Evolutionary conservation across 2,329 filamentous ascomycete species (phyloP).

Genomic region (Tolypocladium endophyticum): DNA sequence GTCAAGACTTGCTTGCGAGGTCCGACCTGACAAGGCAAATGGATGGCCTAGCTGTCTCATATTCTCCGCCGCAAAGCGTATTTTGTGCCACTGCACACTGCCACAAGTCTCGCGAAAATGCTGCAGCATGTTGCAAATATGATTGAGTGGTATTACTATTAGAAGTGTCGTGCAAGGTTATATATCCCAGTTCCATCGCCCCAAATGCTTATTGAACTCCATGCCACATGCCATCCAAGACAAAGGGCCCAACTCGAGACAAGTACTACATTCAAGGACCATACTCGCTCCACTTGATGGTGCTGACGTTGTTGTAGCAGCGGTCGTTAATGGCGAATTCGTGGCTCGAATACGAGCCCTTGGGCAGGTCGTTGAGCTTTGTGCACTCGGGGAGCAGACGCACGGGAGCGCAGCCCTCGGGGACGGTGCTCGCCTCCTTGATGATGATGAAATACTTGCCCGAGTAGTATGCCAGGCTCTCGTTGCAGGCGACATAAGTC

Average conservation of each 20-base stretch:
- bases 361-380: slow-evolving; percentile 20
- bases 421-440: slow-evolving; percentile 22
- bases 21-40: not conserved
- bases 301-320: slow-evolving; percentile 28
- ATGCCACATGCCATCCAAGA: not conserved
- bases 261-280: not conserved
- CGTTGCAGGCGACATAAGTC: slow-evolving; percentile 30
- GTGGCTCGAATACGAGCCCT: slow-evolving; percentile 23
- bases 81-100: not conserved
- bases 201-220: not conserved
- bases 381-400: slow-evolving; percentile 31
- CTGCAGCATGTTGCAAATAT: not conserved
- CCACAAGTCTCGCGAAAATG: not conserved
- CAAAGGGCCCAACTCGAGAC: not conserved
- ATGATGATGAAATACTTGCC: slow-evolving; percentile 21
- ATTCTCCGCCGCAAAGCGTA: not conserved
- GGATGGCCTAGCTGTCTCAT: not conserved
- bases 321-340: slow-evolving; percentile 20
- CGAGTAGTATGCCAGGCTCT: slow-evolving; percentile 26
- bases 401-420: slow-evolving; percentile 27
- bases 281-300: slow-evolving; percentile 25
- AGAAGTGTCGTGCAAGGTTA: not conserved
- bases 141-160: not conserved
- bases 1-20: not conserved
- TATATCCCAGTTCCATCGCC: not conserved